Evolutionary conservation across 176 grass and related monocot genomes (phyloP).

Genomic region (Leersia perrieri): DNA sequence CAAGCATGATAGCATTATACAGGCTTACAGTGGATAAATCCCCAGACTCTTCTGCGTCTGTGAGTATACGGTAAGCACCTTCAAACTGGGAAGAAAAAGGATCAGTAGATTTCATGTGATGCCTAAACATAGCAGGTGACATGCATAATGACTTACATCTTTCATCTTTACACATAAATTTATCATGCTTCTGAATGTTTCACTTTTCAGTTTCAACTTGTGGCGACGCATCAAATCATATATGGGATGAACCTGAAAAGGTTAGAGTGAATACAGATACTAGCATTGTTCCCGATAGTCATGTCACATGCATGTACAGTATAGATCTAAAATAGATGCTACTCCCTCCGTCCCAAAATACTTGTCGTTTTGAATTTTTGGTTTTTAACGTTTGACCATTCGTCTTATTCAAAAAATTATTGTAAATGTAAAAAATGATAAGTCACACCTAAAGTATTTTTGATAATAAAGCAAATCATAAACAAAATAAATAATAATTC

Average conservation of each 20-base stretch:
- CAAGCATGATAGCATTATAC: conserved; percentile 84
- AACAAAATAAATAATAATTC: too few relatives aligned
- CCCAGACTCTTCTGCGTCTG: conserved; percentile 56
- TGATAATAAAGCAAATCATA: too few relatives aligned
- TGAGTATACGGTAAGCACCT: conserved; percentile 75
- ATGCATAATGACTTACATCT: conserved; percentile 75
- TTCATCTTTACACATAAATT: conserved; percentile 70
- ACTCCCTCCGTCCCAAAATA: too few relatives aligned
- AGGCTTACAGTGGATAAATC: conserved; percentile 64
- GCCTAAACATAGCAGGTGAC: conserved; percentile 14
- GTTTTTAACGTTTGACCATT: too few relatives aligned
- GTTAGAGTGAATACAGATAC: conserved; percentile 10
- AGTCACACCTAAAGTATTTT: too few relatives aligned
- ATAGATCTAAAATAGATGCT: conserved; percentile 12
- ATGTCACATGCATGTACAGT: conserved; percentile 29
- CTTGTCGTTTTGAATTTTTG: too few relatives aligned
- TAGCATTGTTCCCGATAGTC: not conserved
- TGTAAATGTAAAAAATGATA: too few relatives aligned
- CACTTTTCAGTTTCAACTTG: conserved; percentile 67
- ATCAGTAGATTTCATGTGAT: conserved; percentile 39
- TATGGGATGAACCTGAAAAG: conserved; percentile 66
- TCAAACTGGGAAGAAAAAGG: conserved; percentile 61
- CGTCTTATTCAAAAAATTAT: too few relatives aligned
- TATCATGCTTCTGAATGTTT: conserved; percentile 80
- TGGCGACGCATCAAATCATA: conserved; percentile 66